Base-by-base conservation (phyloP, 2,329 filamentous ascomycete species). In the Parasarocladium wereldwijsianum region DNA sequence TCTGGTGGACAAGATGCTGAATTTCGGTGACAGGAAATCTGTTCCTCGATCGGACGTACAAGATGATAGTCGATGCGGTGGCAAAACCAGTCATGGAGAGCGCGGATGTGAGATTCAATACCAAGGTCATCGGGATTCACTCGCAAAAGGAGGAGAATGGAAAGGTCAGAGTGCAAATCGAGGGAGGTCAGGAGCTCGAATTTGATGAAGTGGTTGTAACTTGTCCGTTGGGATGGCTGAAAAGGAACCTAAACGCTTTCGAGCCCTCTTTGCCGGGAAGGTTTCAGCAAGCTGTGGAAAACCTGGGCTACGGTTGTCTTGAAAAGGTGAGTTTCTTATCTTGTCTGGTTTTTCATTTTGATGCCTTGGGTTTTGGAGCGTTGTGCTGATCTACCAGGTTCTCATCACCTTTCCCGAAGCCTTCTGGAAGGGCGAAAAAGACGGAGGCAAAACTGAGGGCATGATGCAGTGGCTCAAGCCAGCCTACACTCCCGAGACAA, bases 381-480 rank as follows among this genome's bases (percentile, higher is more conserved):
- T 5, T 10, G 22, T 10, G 6, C 8, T 18, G 14, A 8, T 23
- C 2, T 12, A 6, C 5, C 31, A 60, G 60, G 58, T 69, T 3
- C 72, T 71, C 46, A 63, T 84, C 24, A 78, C 66, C 21, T 93
- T 93, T 41, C 72, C 78, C 0, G 59, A 53, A 8, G 72, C 83
- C 0, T 93, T 86, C 48, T 93, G 85, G 84, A 52, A 60, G 2
- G 41, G 43, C 0, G 39, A 50, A 0, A 42, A 43, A 0, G 40
- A 50, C 0, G 57, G 70, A 21, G 47, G 55, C 19, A 54, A 55
- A 26, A 58, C 69, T 20, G 64, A 75, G 4, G 73, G 77, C 15
- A 86, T 87, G 51, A 74, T 72, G 24, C 75, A 84, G 44, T 92
- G 83, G 67, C 65, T 85, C 20, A 56, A 71, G 1, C 84, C 84